Evolutionary conservation across 257 asterid genomes (phyloP), one percentile per base, ranked within the genome.

Genomic region (Lavandula angustifolia): DNA sequence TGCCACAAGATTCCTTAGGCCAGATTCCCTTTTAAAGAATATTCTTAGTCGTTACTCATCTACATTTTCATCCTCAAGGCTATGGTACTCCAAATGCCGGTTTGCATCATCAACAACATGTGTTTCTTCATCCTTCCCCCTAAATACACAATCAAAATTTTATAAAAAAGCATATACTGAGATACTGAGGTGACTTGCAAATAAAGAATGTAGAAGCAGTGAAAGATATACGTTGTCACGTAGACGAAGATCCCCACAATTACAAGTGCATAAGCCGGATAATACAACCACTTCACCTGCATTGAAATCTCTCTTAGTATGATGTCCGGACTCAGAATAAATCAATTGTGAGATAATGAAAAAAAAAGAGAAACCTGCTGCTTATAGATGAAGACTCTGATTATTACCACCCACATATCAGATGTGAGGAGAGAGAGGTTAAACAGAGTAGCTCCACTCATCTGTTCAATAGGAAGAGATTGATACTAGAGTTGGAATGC

Each of bases 351-450:
- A n/a, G n/a, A n/a, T n/a, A n/a, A n/a, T n/a, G n/a, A n/a, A 12
- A 32, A 48, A 2, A 6, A 47, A 1, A 51, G 0, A 3, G 0
- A 52, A 41, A 82, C 92, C 80, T 77, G 60, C 48, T 87, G 87
- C 67, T 82, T 79, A 81, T 87, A 87, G 78, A 84, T 68, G 67
- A 87, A 84, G 34, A 83, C 72, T 59, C 83, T 77, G 32, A 84
- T 50, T 37, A 79, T 66, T 65, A 82, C 84, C 16, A 86, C 89
- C 89, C 92, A 87, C 79, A 84, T 75, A 71, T 79, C 86, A 11
- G 95, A 80, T 54, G 95, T 87, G 17, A 87, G 82, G 41, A 87
- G 67, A 7, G 95, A 86, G 38, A 87, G 85, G 69, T 76, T 84
- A 70, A 81, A 77, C 59, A 87, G 61, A 6, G 92, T 82, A 40